A percentile compares a stretch with the other conserved stretches of the same genome.
These are phyloP conservation scores for Suillus alpinus DNA, from an alignment of 768 basidiomycete genomes.

Conservation along the genomic window DNA sequence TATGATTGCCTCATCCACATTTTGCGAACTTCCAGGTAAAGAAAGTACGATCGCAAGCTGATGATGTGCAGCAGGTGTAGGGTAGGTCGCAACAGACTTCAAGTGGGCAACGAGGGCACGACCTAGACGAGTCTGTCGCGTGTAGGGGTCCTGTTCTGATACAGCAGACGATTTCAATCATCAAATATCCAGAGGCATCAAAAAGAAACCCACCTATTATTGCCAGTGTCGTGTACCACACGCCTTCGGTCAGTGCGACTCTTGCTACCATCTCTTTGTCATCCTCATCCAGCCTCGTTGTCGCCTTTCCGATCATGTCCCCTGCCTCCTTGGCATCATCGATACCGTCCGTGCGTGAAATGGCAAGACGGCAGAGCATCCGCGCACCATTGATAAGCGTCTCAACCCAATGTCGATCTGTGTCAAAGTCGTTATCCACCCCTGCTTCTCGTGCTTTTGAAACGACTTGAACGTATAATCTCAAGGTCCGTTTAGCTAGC, in stretches of 20 bases:
- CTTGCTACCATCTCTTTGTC: constrained; percentile 56
- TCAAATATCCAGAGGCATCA: not conserved
- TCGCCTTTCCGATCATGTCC: constrained; percentile 57
- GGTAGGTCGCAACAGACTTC: constrained; percentile 43
- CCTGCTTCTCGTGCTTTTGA: constrained; percentile 68
- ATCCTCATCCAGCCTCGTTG: constrained; percentile 45
- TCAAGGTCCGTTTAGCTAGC: constrained; percentile 72
- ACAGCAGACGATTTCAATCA: not conserved
- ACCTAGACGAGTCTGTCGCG: constrained; percentile 56
- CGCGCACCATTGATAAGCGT: constrained; percentile 74
- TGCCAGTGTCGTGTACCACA: constrained; percentile 70
- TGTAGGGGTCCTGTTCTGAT: constrained; percentile 63
- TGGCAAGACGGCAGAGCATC: constrained; percentile 62
- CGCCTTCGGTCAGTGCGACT: constrained; percentile 66
- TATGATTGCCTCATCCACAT: constrained; percentile 64
- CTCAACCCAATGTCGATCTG: constrained; percentile 70
- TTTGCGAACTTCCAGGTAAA: constrained; percentile 59
- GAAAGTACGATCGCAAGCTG: constrained; percentile 78
- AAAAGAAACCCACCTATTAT: constrained; percentile 50
- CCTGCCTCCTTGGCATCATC: constrained; percentile 65
- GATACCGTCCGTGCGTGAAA: constrained; percentile 42
- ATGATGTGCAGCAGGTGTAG: constrained; percentile 63
- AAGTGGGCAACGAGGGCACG: constrained; percentile 52
- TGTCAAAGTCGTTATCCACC: constrained; percentile 53
- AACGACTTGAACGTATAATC: constrained; percentile 81